phyloP scores from a whole-genome alignment of 768 basidiomycete species.

The Suillus paluster region DNA sequence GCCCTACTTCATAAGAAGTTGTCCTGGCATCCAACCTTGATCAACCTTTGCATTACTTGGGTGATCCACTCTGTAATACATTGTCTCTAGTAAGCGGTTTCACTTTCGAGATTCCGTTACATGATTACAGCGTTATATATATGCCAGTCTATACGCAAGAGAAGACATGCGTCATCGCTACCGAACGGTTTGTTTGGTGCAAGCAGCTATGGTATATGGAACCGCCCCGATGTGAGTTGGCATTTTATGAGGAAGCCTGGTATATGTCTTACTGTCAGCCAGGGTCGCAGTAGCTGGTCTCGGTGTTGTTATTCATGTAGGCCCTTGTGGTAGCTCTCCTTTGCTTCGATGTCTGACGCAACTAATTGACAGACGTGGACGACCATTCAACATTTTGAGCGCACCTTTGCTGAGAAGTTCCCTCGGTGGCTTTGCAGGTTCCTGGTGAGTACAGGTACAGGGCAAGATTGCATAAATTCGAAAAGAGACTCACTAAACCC shows the following conservation, averaged over 20 bases:
- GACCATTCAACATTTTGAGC: slow-evolving; percentile 33
- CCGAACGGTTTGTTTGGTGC: slow-evolving; percentile 47
- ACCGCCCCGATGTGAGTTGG: slow-evolving; percentile 54
- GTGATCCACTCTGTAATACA: slow-evolving; percentile 57
- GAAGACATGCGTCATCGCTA: slow-evolving; percentile 27
- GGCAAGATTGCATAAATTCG: background rate
- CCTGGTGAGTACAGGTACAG: slow-evolving; percentile 26
- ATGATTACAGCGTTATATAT: background rate
- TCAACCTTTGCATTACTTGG: slow-evolving; percentile 64
- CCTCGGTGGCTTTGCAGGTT: slow-evolving; percentile 29
- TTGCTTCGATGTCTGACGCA: slow-evolving; percentile 5
- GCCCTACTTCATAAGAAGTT: slow-evolving; percentile 47
- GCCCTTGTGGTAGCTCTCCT: background rate
- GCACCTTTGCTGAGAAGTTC: slow-evolving; percentile 20
- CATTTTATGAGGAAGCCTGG: slow-evolving; percentile 4
- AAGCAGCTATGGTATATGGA: slow-evolving; percentile 58
- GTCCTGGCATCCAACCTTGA: slow-evolving; percentile 52
- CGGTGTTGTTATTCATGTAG: slow-evolving; percentile 46
- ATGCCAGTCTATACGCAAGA: slow-evolving; percentile 38
- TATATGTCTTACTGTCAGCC: slow-evolving; percentile 9
- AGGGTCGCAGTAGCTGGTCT: slow-evolving; percentile 49
- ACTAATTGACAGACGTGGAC: slow-evolving; percentile 39
- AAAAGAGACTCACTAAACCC: background rate
- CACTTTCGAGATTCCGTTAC: background rate
- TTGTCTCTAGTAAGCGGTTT: slow-evolving; percentile 51